These are phyloP conservation scores for Fusarium graminum DNA, from an alignment of 2,329 filamentous ascomycete species.

Conservation along the genomic window DNA sequence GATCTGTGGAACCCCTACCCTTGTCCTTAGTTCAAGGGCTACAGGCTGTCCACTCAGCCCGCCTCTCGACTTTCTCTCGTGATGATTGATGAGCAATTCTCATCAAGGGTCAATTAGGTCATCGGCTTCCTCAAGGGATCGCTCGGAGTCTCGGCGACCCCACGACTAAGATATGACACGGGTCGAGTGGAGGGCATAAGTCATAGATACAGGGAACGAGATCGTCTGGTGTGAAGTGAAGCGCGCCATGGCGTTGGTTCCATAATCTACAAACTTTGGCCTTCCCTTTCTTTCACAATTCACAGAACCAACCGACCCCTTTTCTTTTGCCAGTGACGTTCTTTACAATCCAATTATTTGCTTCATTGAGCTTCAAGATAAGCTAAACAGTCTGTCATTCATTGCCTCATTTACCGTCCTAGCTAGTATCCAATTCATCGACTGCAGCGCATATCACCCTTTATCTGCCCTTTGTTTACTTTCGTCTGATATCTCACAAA, in stretches of 20 bases:
- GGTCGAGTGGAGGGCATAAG: constrained; percentile 17
- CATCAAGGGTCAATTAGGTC: constrained; percentile 33
- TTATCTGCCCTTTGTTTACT: constrained; percentile 37
- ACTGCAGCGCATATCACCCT: constrained; percentile 12
- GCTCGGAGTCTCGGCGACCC: constrained; percentile 42
- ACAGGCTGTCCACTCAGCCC: constrained; percentile 39
- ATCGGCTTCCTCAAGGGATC: constrained; percentile 25
- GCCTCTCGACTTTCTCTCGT: constrained; percentile 35
- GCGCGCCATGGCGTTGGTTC: constrained; percentile 34
- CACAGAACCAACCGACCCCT: constrained; percentile 32
- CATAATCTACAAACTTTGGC: constrained; percentile 35
- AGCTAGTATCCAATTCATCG: not conserved
- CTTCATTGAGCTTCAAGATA: constrained; percentile 9
- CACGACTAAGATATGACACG: constrained; percentile 18
- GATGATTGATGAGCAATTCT: constrained; percentile 30
- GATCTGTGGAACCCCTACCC: constrained; percentile 38
- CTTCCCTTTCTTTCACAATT: constrained; percentile 28
- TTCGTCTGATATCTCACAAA: constrained; percentile 16
- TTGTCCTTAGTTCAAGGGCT: constrained; percentile 6
- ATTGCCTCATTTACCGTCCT: not conserved
- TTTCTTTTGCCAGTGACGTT: constrained; percentile 27
- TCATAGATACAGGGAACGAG: not conserved
- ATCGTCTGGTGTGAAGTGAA: constrained; percentile 39
- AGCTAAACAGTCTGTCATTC: not conserved
- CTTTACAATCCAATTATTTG: constrained; percentile 23